Percentiles rank a stretch among this genome's conserved stretches.
Conservation (phyloP, 768 basidiomycete genomes). For the Podaxis sp. region DNA sequence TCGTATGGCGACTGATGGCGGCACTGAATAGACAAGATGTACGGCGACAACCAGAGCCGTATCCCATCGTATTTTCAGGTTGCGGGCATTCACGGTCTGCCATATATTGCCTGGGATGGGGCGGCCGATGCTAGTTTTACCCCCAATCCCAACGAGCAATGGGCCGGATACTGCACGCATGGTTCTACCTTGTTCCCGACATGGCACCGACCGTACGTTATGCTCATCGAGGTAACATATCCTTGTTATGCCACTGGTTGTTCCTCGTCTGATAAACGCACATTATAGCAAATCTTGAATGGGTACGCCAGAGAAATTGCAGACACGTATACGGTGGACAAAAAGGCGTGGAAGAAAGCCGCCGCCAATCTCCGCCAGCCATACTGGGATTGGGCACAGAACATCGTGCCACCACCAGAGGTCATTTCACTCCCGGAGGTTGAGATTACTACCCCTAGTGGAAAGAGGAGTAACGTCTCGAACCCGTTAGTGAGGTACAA, state of each 20-base stretch:
- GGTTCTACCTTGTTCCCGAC: constrained; percentile 53
- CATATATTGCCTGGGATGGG: constrained; percentile 44
- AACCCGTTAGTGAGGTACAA: constrained; percentile 35
- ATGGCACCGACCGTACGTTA: constrained; percentile 55
- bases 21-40: constrained; percentile 29
- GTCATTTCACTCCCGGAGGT: constrained; percentile 29
- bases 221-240: constrained; percentile 44
- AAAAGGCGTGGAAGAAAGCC: constrained; percentile 28
- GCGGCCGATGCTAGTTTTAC: constrained; percentile 26
- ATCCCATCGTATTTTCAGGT: constrained; percentile 43
- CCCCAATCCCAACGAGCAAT: constrained; percentile 24
- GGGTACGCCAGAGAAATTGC: constrained; percentile 41
- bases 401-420: constrained; percentile 36
- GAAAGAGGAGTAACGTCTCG: constrained; percentile 22
- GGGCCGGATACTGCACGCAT: constrained; percentile 55
- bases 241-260: background rate
- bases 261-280: background rate
- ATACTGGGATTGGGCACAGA: constrained; percentile 54
- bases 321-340: constrained; percentile 31
- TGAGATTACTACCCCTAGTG: constrained; percentile 28
- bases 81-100: constrained; percentile 53
- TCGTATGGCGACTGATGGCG: background rate
- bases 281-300: constrained; percentile 46
- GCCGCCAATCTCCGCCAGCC: constrained; percentile 39
- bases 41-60: constrained; percentile 27